phyloP scores from a whole-genome alignment of 371 early-diverging fungal species.

The Apophysomyces trapeziformis region DNA sequence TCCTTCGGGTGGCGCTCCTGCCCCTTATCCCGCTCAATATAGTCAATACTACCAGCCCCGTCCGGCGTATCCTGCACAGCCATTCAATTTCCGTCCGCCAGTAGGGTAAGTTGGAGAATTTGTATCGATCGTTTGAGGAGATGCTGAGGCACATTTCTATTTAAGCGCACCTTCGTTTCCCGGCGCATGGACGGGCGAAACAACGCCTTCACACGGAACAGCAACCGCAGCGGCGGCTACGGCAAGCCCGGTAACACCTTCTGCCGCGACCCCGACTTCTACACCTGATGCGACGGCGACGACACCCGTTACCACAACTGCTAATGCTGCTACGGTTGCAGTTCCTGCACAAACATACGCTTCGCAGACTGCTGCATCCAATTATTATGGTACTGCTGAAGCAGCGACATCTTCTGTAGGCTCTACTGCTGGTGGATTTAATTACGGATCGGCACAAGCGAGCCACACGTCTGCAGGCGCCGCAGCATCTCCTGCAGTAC shows the following conservation, averaged over 20 bases:
- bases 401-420: constrained; percentile 1
- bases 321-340: constrained; percentile 8
- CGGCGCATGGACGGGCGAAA: constrained; percentile 6
- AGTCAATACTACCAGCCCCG: constrained; percentile 36
- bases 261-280: constrained; percentile 7
- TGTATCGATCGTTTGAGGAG: no score
- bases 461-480: constrained; percentile 10
- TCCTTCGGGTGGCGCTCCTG: constrained; percentile 19
- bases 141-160: neutral
- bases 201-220: constrained; percentile 1
- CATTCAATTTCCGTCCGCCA: constrained; percentile 21
- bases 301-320: neutral
- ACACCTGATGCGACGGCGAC: constrained; percentile 13
- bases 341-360: constrained; percentile 18
- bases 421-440: neutral
- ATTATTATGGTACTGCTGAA: constrained; percentile 10
- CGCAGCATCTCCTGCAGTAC: constrained; percentile 11
- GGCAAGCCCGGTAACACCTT: constrained; percentile 1
- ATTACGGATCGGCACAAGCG: neutral
- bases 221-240: neutral
- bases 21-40: constrained; percentile 25
- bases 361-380: constrained; percentile 8
- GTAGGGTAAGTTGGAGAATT: constrained; percentile 17
- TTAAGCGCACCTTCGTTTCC: constrained; percentile 20
- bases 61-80: constrained; percentile 21